Evolutionary conservation across 805 yeast genomes (phyloP).

Genomic region (Lipomyces starkeyi): DNA sequence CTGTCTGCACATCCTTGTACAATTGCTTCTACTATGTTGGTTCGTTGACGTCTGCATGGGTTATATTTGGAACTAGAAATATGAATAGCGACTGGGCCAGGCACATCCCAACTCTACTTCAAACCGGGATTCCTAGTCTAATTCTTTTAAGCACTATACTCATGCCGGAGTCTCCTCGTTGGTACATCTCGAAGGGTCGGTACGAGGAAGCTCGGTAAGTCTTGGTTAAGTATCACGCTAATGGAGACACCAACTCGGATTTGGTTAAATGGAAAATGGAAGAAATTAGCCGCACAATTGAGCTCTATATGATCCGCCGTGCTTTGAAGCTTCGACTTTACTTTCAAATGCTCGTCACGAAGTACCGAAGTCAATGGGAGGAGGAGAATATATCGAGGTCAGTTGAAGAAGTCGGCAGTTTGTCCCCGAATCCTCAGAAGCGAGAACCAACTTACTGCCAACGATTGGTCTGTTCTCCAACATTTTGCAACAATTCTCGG

Average conservation of each 20-base stretch:
- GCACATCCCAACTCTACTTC: slow-evolving; percentile 62
- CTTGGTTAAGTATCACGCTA: slow-evolving; percentile 52
- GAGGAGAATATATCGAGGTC: no score
- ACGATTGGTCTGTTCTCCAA: no score
- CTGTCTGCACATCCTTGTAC: slow-evolving; percentile 52
- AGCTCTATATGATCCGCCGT: no score
- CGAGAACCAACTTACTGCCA: no score
- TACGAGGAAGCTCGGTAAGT: slow-evolving; percentile 60
- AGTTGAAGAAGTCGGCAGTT: no score
- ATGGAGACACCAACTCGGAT: slow-evolving; percentile 46
- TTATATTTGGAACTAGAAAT: slow-evolving; percentile 54
- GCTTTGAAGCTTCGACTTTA: no score
- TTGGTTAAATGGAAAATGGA: slow-evolving; percentile 50
- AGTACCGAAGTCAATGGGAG: no score
- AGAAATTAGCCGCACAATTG: slow-evolving; percentile 50
- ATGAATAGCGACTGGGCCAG: slow-evolving; percentile 51
- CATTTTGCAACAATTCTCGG: no score
- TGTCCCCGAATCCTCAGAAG: no score
- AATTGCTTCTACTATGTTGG: slow-evolving; percentile 46
- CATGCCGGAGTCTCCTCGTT: slow-evolving; percentile 72
- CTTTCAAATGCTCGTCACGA: no score
- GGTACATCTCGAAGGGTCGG: slow-evolving; percentile 61
- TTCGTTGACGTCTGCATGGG: slow-evolving; percentile 58
- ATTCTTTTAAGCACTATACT: slow-evolving; percentile 57
- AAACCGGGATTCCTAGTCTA: slow-evolving; percentile 55